Evolutionary conservation across 1,284 basidiomycete genomes (phyloP).

Genomic region (Tilletia walkeri): DNA sequence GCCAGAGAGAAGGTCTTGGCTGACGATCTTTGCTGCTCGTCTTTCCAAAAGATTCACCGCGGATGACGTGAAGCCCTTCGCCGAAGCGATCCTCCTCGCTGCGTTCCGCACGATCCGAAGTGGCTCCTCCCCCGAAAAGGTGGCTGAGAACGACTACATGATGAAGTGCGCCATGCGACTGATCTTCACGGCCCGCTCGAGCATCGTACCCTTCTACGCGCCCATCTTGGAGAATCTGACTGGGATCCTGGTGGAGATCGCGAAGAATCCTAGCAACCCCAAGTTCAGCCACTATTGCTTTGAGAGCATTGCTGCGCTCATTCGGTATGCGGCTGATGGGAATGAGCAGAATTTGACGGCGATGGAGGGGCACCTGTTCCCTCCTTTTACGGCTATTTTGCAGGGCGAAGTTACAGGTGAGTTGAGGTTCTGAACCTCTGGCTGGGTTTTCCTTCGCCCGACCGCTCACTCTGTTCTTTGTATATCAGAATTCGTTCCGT

Average conservation of each 20-base stretch:
- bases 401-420: conserved; percentile 86
- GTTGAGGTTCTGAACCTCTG: conserved; percentile 42
- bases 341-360: conserved; percentile 67
- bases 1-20: background rate
- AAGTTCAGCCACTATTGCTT: conserved; percentile 97
- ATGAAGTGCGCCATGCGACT: conserved; percentile 99
- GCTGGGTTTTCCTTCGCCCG: background rate
- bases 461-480: background rate
- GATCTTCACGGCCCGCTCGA: conserved; percentile 80
- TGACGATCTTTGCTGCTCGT: background rate
- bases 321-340: conserved; percentile 65
- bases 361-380: conserved; percentile 76
- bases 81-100: conserved; percentile 72
- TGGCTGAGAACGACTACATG: conserved; percentile 95
- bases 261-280: conserved; percentile 94
- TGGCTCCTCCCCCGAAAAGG: conserved; percentile 82
- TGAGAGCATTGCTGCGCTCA: conserved; percentile 86
- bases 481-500: conserved; percentile 84
- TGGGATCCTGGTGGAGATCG: conserved; percentile 77
- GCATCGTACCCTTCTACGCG: conserved; percentile 69
- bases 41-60: conserved; percentile 65
- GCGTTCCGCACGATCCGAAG: conserved; percentile 78
- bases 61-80: conserved; percentile 79
- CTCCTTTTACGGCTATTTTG: conserved; percentile 82
- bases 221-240: conserved; percentile 74